Conservation (phyloP, 2,329 filamentous ascomycete genomes). For the Volutella citrinella region DNA sequence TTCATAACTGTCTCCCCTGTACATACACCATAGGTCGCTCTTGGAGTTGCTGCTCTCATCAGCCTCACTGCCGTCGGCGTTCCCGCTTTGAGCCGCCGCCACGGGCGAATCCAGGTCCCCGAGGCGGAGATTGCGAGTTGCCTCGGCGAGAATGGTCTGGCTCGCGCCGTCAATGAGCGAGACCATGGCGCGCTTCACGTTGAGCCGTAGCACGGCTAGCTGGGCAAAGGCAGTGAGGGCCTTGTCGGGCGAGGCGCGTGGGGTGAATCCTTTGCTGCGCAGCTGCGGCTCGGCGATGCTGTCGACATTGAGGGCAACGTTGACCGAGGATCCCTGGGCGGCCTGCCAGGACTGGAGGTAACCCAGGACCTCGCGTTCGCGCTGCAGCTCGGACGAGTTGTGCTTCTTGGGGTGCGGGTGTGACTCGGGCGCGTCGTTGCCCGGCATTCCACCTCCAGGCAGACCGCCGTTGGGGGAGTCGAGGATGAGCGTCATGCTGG, state of each 20-base stretch:
- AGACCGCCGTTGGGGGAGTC: too few species aligned
- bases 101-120: conserved; percentile 22
- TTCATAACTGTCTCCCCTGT: conserved; percentile 2
- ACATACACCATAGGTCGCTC: conserved; percentile 34
- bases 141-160: conserved; percentile 52
- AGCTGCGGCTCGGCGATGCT: conserved; percentile 26
- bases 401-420: too few species aligned
- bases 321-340: conserved; percentile 30
- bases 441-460: too few species aligned
- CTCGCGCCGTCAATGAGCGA: conserved; percentile 43
- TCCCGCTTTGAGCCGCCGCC: not conserved
- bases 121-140: conserved; percentile 43
- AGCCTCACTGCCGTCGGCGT: not conserved
- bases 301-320: conserved; percentile 30
- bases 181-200: conserved; percentile 46
- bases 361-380: conserved; percentile 30
- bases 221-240: conserved; percentile 47
- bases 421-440: too few species aligned
- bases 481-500: too few species aligned
- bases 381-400: conserved; percentile 26
- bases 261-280: conserved; percentile 28
- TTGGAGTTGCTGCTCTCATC: conserved; percentile 5
- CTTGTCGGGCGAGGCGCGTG: conserved; percentile 33
- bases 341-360: conserved; percentile 30
- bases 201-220: conserved; percentile 45